Conservation (phyloP, 2,329 filamentous ascomycete species). For the Colletotrichum karsti region DNA sequence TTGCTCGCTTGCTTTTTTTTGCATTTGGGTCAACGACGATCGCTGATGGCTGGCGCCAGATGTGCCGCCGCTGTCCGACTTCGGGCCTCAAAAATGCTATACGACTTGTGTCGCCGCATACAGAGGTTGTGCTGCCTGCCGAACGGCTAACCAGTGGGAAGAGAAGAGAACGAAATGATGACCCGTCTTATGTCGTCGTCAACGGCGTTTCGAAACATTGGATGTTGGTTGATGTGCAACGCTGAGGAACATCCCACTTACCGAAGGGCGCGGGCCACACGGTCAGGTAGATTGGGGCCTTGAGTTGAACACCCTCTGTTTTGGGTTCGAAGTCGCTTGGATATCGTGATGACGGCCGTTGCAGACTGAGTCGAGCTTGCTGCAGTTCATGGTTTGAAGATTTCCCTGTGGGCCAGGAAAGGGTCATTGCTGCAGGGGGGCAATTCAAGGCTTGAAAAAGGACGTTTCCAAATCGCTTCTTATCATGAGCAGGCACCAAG, state of each 20-base stretch:
- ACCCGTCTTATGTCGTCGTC: not conserved
- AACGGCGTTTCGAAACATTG: conserved; percentile 11
- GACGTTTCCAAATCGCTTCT: no score
- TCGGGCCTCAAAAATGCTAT: not conserved
- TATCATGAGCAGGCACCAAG: no score
- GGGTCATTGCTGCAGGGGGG: no score
- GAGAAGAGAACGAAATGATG: not conserved
- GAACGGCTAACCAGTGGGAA: not conserved
- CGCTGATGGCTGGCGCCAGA: not conserved
- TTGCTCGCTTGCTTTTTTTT: not conserved
- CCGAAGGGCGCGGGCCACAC: not conserved
- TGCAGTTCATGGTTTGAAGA: not conserved
- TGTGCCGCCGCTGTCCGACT: not conserved
- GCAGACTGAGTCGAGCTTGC: not conserved
- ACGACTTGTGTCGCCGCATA: not conserved
- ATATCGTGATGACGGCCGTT: not conserved
- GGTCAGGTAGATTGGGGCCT: not conserved
- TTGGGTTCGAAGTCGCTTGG: not conserved
- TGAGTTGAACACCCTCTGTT: not conserved
- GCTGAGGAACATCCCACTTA: not conserved
- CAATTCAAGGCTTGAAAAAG: no score
- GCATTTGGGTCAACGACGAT: not conserved
- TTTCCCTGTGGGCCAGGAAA: no score
- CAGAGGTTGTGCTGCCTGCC: not conserved
- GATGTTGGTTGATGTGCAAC: not conserved